These are phyloP conservation scores for Pythium aquatile DNA, from an alignment of 352 stramenopile species.

Conservation along the genomic window DNA sequence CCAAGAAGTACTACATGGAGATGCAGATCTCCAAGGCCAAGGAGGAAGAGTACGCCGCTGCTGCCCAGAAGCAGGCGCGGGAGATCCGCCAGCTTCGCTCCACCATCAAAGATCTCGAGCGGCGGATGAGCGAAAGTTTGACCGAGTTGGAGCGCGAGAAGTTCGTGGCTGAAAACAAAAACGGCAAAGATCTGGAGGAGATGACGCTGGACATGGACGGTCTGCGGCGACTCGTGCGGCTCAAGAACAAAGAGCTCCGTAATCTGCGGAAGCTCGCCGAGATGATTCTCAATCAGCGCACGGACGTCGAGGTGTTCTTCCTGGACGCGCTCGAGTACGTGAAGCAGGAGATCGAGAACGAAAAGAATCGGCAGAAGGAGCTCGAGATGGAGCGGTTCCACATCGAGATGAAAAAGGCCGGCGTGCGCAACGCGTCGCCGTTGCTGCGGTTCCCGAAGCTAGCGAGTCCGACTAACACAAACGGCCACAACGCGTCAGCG, in stretches of 20 bases:
- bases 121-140: slow-evolving; percentile 66
- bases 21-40: slow-evolving; percentile 79
- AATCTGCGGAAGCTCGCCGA: slow-evolving; percentile 87
- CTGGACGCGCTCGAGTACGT: slow-evolving; percentile 90
- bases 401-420: slow-evolving; percentile 43
- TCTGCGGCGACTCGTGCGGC: slow-evolving; percentile 77
- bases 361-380: slow-evolving; percentile 48
- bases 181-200: slow-evolving; percentile 75
- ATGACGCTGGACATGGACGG: slow-evolving; percentile 84
- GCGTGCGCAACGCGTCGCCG: slow-evolving; percentile 27
- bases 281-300: slow-evolving; percentile 90
- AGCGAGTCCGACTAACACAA: slow-evolving; percentile 19
- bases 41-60: slow-evolving; percentile 83
- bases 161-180: slow-evolving; percentile 41
- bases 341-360: slow-evolving; percentile 65
- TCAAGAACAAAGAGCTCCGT: slow-evolving; percentile 94
- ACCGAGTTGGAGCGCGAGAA: slow-evolving; percentile 72
- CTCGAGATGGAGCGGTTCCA: slow-evolving; percentile 57
- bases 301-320: slow-evolving; percentile 92
- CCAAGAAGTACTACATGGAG: slow-evolving; percentile 67
- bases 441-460: slow-evolving; percentile 55
- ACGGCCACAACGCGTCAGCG: neutral
- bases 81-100: slow-evolving; percentile 73
- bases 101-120: slow-evolving; percentile 74
- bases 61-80: slow-evolving; percentile 71